Evolutionary conservation across 306 rosid genomes (phyloP).

Genomic region (Fragaria nilgerrensis): DNA sequence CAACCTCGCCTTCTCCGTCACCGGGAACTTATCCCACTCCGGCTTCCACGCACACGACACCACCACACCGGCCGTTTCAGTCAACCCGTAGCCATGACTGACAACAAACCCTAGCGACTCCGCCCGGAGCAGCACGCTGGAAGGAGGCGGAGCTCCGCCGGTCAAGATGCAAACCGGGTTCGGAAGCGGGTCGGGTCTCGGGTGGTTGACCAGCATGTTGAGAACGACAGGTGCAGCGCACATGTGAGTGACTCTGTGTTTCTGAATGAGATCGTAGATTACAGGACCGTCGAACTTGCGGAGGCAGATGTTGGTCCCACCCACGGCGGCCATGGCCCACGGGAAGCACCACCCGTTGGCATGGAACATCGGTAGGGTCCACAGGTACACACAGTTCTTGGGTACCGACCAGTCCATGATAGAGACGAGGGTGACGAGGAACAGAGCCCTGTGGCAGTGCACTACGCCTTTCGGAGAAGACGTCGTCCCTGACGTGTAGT

Average conservation of each 20-base stretch:
- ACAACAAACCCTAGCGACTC: constrained; percentile 54
- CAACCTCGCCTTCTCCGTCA: constrained; percentile 42
- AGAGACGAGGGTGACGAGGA: constrained; percentile 34
- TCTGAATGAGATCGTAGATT: constrained; percentile 33
- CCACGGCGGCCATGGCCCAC: constrained; percentile 69
- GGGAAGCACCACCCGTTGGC: constrained; percentile 72
- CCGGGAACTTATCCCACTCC: constrained; percentile 41
- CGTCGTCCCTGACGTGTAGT: constrained; percentile 83
- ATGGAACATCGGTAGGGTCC: constrained; percentile 86
- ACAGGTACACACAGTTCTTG: constrained; percentile 48
- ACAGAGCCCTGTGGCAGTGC: constrained; percentile 55
- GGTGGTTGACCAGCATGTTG: constrained; percentile 40
- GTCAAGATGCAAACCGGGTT: constrained; percentile 42
- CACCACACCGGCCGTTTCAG: constrained; percentile 46
- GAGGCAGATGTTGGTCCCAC: constrained; percentile 62
- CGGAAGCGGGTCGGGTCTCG: constrained; percentile 1
- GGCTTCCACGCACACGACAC: constrained; percentile 60
- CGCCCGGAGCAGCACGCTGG: constrained; percentile 26
- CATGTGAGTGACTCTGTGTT: constrained; percentile 58
- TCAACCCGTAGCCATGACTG: constrained; percentile 61
- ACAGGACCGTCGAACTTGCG: constrained; percentile 48
- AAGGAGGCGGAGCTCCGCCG: constrained; percentile 62
- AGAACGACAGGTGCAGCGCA: constrained; percentile 77
- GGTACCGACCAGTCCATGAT: constrained; percentile 58
- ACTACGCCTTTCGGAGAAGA: constrained; percentile 76